Evolutionary conservation across 768 basidiomycete genomes (phyloP).

Genomic region (Leccinum truebloodii): DNA sequence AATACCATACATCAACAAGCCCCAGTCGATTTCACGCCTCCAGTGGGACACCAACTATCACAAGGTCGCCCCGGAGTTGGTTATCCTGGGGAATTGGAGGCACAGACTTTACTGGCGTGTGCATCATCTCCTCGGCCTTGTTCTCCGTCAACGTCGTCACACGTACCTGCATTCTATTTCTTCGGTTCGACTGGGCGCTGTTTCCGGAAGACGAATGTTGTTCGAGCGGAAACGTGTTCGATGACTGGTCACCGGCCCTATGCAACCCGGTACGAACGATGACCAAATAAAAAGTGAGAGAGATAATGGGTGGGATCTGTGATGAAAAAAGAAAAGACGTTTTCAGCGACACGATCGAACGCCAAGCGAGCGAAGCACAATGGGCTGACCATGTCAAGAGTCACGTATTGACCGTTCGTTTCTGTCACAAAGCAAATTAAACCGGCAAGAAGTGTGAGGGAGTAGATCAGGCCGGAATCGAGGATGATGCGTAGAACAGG

Average conservation of each 20-base stretch:
- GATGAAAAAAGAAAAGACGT: background rate
- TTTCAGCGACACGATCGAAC: background rate
- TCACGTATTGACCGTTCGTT: constrained; percentile 35
- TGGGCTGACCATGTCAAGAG: constrained; percentile 37
- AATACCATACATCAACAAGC: background rate
- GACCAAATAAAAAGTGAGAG: constrained; percentile 45
- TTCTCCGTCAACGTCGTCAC: constrained; percentile 2
- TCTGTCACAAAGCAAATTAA: constrained; percentile 31
- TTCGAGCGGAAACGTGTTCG: background rate
- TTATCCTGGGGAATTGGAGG: background rate
- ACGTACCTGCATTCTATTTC: constrained; percentile 8
- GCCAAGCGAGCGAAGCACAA: background rate
- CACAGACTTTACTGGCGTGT: background rate
- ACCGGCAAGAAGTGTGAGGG: constrained; percentile 34
- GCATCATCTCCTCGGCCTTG: background rate
- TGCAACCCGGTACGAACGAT: constrained; percentile 38
- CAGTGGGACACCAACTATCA: background rate
- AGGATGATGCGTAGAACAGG: constrained; percentile 32
- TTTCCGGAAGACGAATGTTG: background rate
- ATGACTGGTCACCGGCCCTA: background rate
- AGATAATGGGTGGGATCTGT: constrained; percentile 40
- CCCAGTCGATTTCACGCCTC: background rate
- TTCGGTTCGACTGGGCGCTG: background rate
- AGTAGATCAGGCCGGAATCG: constrained; percentile 42
- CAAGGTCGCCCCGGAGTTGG: background rate